Base-by-base conservation (phyloP, 2,329 filamentous ascomycete species). In the Cercospora sojina region DNA sequence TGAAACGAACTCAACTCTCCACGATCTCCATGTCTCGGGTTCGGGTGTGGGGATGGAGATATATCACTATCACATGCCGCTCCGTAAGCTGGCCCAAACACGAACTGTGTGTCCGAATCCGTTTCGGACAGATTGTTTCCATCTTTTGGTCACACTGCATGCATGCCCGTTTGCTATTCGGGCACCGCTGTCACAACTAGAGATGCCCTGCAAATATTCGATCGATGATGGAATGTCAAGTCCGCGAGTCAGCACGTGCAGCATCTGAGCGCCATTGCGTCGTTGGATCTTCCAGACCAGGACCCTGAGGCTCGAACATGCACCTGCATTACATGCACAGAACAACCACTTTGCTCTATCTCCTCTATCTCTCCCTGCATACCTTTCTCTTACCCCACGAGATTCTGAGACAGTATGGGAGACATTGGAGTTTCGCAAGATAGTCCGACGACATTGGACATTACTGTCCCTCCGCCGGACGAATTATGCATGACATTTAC, bases 401-500 rank as follows among this genome's bases (percentile, higher is more conserved):
- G 6, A 12, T 9, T 13, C 20, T 59, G 10, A 61, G 51, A 18
- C 43, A 62, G 29, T 47, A 58, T 62, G 58, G 64, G 49, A 25
- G 64, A 62, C 35, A 62, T 58, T 41, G 58, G 49, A 62, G 38
- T 13, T 38, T 16, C 35, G 41, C 16, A 29, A 59, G 57, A 43
- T 12, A 64, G 60, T 41, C 61, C 61, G 8, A 67, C 65, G 38
- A 67, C 65, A 25, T 58, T 67, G 9, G 65, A 67, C 35, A 57
- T 64, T 12, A 67, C 60, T 3, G 56, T 35, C 16, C 35, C 61
- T 7, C 65, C 65, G 13, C 61, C 57, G 12, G 65, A 67, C 31
- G 65, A 67, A 51, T 58, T 67, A 38, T 62, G 57, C 32, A 67
- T 67, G 56, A 53, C 62, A 27, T 67, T 67, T 10, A 64, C 65